Evolutionary conservation across 2,329 filamentous ascomycete genomes (phyloP).

Genomic region (Colletotrichum cordylinicola): DNA sequence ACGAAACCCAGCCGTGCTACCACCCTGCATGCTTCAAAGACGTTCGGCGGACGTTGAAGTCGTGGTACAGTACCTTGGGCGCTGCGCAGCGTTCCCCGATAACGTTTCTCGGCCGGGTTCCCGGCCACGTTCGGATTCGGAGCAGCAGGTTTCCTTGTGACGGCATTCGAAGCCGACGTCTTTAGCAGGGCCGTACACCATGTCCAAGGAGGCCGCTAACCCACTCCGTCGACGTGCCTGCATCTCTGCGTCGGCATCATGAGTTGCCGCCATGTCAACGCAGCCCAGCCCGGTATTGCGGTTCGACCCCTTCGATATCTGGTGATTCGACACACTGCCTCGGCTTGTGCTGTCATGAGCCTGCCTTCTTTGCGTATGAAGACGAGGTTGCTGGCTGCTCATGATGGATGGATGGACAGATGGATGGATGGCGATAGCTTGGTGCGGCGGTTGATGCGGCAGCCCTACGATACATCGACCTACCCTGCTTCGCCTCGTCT

Average conservation of each 20-base stretch:
- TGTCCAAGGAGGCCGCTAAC: not conserved
- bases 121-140: not conserved
- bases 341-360: not conserved
- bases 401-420: not conserved
- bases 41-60: too few relatives aligned
- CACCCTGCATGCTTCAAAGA: not conserved
- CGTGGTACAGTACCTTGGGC: not conserved
- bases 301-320: not conserved
- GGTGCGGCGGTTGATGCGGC: not conserved
- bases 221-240: not conserved
- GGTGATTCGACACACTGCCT: not conserved
- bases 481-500: not conserved
- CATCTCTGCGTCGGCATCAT: not conserved
- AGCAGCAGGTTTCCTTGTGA: not conserved
- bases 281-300: not conserved
- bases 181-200: not conserved
- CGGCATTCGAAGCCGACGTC: not conserved
- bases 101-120: constrained; percentile 3
- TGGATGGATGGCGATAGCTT: not conserved
- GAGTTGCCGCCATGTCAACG: not conserved
- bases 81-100: not conserved
- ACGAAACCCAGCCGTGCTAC: not conserved
- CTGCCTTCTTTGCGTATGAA: not conserved
- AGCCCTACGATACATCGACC: not conserved
- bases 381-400: not conserved